Base-by-base conservation (phyloP, 2,329 filamentous ascomycete species). In the Monosporascus sp. region DNA sequence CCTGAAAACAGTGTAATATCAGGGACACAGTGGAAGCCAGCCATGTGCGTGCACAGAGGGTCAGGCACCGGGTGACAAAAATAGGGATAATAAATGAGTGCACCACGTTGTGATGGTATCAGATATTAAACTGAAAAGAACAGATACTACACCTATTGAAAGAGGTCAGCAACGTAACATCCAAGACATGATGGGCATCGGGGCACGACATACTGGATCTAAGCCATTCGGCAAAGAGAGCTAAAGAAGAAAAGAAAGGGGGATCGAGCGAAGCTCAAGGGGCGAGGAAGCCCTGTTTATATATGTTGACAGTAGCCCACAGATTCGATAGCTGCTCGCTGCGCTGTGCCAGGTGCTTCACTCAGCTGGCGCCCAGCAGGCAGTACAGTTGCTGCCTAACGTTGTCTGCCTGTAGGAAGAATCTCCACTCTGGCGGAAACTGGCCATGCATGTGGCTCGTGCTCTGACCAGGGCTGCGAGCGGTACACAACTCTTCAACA, bases 101-200 rank as follows among this genome's bases (percentile, higher is more conserved):
- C 52, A 48, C 18, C 54, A 50, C 44, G 9, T 27, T 57, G 49
- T 52, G 49, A 44, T 51, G 44, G 31, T 59, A 78, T 80, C 79
- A 83, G 79, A 76, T 77, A 81, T 83, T 82, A 83, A 83, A 82
- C 81, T 84, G 78, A 82, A 81, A 83, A 84, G 81, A 84, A 84
- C 78, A 82, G 78, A 82, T 83, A 83, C 80, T 82, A 82, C 79
- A 57, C 52, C 55, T 52, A 50, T 52, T 55, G 45, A 17, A 22
- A 22, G 20, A 38, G 14, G 47, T 37, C 18, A 48, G 20, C 35
- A 48, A 24, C 4, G 35, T 35, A 43, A 22, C 39, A 43, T 5
- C n/a, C 39, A n/a, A 43, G 8, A 4, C 3, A 39, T 3, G 6
- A 39, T n/a, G 18, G 17, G 6, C 17, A 39, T 18, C 38, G 38